Base-by-base conservation (phyloP, 768 basidiomycete species). In the Suillus fuscotomentosus region DNA sequence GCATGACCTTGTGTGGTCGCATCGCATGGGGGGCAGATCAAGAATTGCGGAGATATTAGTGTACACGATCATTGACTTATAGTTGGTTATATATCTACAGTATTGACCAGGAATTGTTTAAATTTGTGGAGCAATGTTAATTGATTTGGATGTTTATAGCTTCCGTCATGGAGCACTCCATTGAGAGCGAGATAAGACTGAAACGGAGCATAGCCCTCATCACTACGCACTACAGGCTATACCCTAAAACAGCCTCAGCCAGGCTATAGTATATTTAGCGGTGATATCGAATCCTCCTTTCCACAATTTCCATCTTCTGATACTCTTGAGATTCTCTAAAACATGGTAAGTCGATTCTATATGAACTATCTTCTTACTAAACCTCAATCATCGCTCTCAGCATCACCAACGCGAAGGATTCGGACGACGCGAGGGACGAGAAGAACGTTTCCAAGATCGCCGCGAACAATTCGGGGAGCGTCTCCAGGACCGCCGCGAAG, bases 401-500 rank as follows among this genome's bases (percentile, higher is more conserved):
- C 34, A 11, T 34, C 20, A 54, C 20, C 53, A 54, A 2, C 51
- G 8, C 27, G 51, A 54, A 31, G 31, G 31, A 31, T 31, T 31
- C 43, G 67, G 65, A 0, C 56, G 11, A 10, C 67, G 45, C 20
- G 54, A 73, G 22, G 51, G 64, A 3, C 60, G 48, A 47, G 54
- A 3, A 39, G 70, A 72, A 11, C 62, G 24, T 54, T 2, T 34
- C 68, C 24, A 51, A 42, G 69, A 67, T 0, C 57, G 9, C 9
- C 67, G 55, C 17, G 59, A 73, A 31, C 51, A 64, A 2, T 55
- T 43, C 47, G 60, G 3, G 22, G 68, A 74, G 13, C 62, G 38
- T 13, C 27, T 31, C 67, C 11, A 54, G 41, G 69, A 65, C 0
- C 56, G 11, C 11, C 67, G 53, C 10, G 57, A 73, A 43, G 51